Conservation (phyloP, 2,329 filamentous ascomycete genomes). For the Talaromyces sp. region DNA sequence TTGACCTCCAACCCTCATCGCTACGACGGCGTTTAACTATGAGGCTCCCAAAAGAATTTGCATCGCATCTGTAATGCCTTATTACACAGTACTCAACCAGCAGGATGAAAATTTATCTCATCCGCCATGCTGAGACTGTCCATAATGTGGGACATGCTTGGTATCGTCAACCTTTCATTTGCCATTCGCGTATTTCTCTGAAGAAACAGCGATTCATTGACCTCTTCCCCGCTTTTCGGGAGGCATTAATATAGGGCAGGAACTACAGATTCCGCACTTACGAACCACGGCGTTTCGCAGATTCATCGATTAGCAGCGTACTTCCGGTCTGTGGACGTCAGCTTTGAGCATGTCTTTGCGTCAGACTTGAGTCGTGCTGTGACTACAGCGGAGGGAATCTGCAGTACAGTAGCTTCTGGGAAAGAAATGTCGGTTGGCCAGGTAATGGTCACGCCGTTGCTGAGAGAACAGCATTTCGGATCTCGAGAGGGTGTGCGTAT, state of each 20-base stretch:
- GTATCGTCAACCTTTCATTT: conserved; percentile 45
- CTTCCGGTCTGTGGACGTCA: conserved; percentile 61
- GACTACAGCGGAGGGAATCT: conserved; percentile 41
- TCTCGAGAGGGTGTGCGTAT: conserved; percentile 38
- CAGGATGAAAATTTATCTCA: conserved; percentile 65
- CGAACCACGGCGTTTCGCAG: conserved; percentile 77
- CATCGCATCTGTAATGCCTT: background rate
- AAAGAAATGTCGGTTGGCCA: conserved; percentile 10
- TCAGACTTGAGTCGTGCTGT: conserved; percentile 73
- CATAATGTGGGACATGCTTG: conserved; percentile 80
- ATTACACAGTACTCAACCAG: background rate
- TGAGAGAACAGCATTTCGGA: conserved; percentile 43
- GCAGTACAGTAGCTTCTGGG: background rate
- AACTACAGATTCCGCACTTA: conserved; percentile 73
- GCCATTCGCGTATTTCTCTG: background rate
- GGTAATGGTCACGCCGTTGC: conserved; percentile 22
- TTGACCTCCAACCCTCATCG: background rate
- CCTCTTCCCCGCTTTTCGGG: background rate
- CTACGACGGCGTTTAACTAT: background rate
- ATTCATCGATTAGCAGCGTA: conserved; percentile 66
- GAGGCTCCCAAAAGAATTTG: background rate
- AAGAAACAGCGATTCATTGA: conserved; percentile 9
- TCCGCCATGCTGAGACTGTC: conserved; percentile 85
- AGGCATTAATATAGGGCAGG: conserved; percentile 59
- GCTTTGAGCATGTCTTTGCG: conserved; percentile 69